Base-by-base conservation (phyloP, 352 stramenopile genomes). In the Globisporangium okanoganense region DNA sequence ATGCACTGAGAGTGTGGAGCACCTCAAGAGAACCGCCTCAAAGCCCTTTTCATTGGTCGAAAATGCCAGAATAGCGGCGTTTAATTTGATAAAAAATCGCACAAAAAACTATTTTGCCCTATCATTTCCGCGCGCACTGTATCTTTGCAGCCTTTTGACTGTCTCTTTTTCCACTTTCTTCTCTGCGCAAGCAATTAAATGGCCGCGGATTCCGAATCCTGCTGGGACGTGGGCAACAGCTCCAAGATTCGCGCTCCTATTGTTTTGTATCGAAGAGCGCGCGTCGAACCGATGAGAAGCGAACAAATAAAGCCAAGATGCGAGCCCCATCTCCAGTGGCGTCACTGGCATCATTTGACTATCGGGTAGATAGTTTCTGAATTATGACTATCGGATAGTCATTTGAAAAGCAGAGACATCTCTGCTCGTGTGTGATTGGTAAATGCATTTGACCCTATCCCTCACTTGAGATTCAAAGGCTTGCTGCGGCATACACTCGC, bases 191-290 rank as follows among this genome's bases (percentile, higher is more conserved):
- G 12, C n/a, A 65, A 35, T 5, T 61, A 61, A 41, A 55, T 1
- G 40, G 40, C 40, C 51, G 13, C 5, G 58, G 40, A 41, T 65
- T 65, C 59, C 43, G 60, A 66, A 62, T 62, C 61, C 51, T 52
- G 25, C 14, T 40, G 56, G 49, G 40, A 54, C 24, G 49, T 54
- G 40, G 58, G 54, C 22, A 10, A 22, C n/a, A 18, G 24, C 8
- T 20, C 5, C 52, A 35, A 66, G 53, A 62, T 56, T 20, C n/a
- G 8, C 33, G 41, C 14, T 24, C 16, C 61, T 47, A 12, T 13
- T 52, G 51, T 44, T 51, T 48, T 24, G 16, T 56, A 43, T 40
- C 10, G 22, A 7, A 40, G 35, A 0, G 3, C 7, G 35, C 13
- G 16, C 25, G 20, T 31, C 20, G 16, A 25, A 3, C 18, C n/a